Evolutionary conservation across 1,139 yeast species (phyloP), one percentile per base, ranked within the genome.

Genomic region (Yamadazyma atmosphaerica): DNA sequence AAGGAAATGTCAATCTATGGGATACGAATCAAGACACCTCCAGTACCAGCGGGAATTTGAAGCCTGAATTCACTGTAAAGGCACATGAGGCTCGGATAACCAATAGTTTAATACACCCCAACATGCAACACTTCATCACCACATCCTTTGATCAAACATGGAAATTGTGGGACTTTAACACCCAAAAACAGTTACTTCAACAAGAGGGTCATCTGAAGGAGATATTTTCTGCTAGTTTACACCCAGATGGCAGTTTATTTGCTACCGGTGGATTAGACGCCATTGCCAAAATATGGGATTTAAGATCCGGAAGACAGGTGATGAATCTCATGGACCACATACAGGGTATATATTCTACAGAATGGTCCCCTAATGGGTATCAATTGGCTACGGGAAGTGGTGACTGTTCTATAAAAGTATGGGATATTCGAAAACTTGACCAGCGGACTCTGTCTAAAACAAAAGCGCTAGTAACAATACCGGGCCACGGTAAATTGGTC

Each of bases 171-270:
- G 97, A 92, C 58, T 46, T 79, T 0, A 63, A 65, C 9, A 75
- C 68, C 1, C 52, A 58, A 8, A 44, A 42, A 12, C 60, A 52
- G 25, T 43, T 72, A 17, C 28, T 61, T 17, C 68, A 67, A 33
- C 98, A 92, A 58, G 96, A 88, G 54, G 97, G 98, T 0, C 98
- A 92, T 54, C 69, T 88, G 1, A 83, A 80, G 50, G 92, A 81
- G 41, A 81, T 90, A 0, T 81, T 79, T 46, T 58, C 82, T 1
- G 63, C 86, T 2, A 62, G 77, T 1, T 74, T 85, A 47, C 96
- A 90, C 41, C 72, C 74, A 0, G 96, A 89, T 54, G 98, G 98
- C 1, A 70, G 92, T 3, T 58, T 92, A 4, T 56, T 84, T 9
- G 83, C 84, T 0, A 78, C 90, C 7, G 95, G 85, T 2, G 96